Conservation (phyloP, 2,329 filamentous ascomycete species). For the Aureobasidium sp. region DNA sequence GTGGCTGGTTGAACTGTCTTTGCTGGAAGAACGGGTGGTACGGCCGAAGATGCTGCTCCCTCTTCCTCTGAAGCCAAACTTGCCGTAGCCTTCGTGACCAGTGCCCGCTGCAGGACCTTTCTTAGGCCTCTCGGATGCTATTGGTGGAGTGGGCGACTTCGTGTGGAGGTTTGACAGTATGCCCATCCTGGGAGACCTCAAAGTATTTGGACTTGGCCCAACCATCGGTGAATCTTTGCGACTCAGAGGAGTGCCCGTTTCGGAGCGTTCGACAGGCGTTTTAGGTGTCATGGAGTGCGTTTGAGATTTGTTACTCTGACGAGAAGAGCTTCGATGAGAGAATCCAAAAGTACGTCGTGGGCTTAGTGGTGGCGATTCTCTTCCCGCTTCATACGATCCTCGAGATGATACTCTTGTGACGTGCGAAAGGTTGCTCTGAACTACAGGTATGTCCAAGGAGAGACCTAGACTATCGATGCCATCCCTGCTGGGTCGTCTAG, state of each 20-base stretch:
- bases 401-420: slow-evolving; percentile 47
- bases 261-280: neutral
- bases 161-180: neutral
- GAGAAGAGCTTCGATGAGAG: slow-evolving; percentile 27
- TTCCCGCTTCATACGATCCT: slow-evolving; percentile 31
- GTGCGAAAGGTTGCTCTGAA: slow-evolving; percentile 48
- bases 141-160: neutral
- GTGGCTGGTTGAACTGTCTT: slow-evolving; percentile 33
- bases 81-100: slow-evolving; percentile 80
- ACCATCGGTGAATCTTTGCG: slow-evolving; percentile 8
- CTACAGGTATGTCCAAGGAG: slow-evolving; percentile 45
- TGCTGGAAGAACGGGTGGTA: slow-evolving; percentile 40
- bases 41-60: slow-evolving; percentile 55
- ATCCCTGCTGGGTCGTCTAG: slow-evolving; percentile 39
- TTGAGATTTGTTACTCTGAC: slow-evolving; percentile 18
- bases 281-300: neutral
- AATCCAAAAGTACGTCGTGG: slow-evolving; percentile 33
- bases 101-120: slow-evolving; percentile 89
- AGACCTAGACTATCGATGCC: slow-evolving; percentile 39
- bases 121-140: slow-evolving; percentile 46
- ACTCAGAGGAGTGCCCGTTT: slow-evolving; percentile 17
- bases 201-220: neutral
- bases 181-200: neutral
- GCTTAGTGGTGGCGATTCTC: slow-evolving; percentile 24
- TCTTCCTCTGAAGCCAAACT: slow-evolving; percentile 57